These are phyloP conservation scores for Trametes elegans DNA, from an alignment of 768 basidiomycete species.

Conservation along the genomic window DNA sequence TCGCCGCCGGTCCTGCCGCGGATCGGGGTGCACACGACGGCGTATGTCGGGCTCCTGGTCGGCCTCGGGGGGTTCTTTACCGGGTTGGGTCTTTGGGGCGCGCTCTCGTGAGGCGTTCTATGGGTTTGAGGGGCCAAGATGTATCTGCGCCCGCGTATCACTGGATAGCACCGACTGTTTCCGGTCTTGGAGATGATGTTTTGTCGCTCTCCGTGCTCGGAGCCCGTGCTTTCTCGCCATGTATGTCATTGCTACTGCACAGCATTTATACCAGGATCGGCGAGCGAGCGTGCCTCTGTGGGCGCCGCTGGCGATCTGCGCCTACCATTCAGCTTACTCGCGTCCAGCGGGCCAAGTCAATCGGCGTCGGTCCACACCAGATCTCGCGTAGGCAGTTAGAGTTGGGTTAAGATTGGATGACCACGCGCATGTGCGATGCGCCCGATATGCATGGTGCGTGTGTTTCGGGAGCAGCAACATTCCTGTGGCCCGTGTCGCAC, in stretches of 20 bases:
- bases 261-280: background rate
- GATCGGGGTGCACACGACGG: constrained; percentile 74
- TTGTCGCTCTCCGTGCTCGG: too few species aligned
- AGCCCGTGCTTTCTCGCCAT: too few species aligned
- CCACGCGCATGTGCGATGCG: background rate
- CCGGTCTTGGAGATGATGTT: too few species aligned
- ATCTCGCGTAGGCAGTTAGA: constrained; percentile 11
- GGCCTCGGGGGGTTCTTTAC: constrained; percentile 70
- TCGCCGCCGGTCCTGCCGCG: constrained; percentile 65
- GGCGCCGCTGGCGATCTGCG: too few species aligned
- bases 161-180: too few species aligned
- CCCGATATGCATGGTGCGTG: background rate
- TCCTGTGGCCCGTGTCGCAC: too few species aligned
- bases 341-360: too few species aligned
- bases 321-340: too few species aligned
- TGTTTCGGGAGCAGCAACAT: background rate
- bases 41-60: constrained; percentile 65
- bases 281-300: too few species aligned
- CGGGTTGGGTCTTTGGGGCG: constrained; percentile 73
- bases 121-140: too few species aligned
- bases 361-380: background rate
- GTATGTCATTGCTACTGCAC: background rate
- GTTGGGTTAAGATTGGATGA: constrained; percentile 4
- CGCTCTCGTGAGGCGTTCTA: constrained; percentile 39
- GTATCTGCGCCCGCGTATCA: too few species aligned